A percentile compares a stretch with the other conserved stretches of the same genome.
Evolutionary conservation across 1,284 basidiomycete genomes (phyloP).

Genomic region (Trichosporon coremiiforme): DNA sequence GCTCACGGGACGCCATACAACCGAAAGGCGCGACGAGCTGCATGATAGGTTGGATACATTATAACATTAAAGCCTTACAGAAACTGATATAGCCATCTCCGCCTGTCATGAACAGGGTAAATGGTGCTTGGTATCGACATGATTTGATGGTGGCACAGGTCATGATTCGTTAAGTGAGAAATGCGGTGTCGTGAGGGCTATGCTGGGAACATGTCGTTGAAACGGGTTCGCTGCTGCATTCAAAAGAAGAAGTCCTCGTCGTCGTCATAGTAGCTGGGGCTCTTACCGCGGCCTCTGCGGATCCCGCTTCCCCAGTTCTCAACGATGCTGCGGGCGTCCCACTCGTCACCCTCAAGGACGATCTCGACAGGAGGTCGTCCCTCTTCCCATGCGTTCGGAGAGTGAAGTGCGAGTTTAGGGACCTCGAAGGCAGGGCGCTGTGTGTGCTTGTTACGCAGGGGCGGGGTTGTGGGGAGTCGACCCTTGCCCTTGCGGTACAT

Average conservation of each 20-base stretch:
- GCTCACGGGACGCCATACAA: background rate
- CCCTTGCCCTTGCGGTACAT: conserved; percentile 24
- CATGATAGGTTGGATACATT: conserved; percentile 3
- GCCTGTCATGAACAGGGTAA: background rate
- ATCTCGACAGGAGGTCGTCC: conserved; percentile 48
- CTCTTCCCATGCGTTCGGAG: conserved; percentile 50
- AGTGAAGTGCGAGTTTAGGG: conserved; percentile 50
- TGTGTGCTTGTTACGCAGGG: conserved; percentile 5
- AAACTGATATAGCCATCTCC: background rate
- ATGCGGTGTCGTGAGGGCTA: background rate
- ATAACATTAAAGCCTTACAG: conserved; percentile 3
- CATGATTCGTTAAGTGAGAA: background rate
- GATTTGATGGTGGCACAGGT: conserved; percentile 8
- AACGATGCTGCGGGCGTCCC: conserved; percentile 39
- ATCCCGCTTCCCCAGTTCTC: conserved; percentile 29
- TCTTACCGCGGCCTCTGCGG: conserved; percentile 23
- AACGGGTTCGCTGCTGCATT: background rate
- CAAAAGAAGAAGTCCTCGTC: conserved; percentile 17
- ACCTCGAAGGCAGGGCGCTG: conserved; percentile 26
- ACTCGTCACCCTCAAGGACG: conserved; percentile 54
- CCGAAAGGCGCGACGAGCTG: background rate
- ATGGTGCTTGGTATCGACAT: background rate
- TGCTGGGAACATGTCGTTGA: background rate
- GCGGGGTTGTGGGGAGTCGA: conserved; percentile 25
- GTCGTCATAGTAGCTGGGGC: conserved; percentile 11